A percentile compares a stretch with the other conserved stretches of the same genome.
Evolutionary conservation across 31 red algal species (phyloP).

Genomic region (Porphyra umbilicalis): DNA sequence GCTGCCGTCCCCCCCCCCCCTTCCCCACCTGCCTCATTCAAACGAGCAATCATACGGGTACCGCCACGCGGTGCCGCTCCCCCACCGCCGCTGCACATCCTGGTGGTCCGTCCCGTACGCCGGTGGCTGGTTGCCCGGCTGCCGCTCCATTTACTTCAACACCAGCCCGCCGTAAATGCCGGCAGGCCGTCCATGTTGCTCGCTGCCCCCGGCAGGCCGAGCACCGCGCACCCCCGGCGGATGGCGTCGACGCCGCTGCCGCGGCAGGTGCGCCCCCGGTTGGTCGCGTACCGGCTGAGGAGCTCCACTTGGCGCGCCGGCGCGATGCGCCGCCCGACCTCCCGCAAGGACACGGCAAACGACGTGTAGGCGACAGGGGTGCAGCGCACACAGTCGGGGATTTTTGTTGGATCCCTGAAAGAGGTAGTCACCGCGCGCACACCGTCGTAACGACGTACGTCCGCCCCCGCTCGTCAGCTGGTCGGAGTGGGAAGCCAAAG

Average conservation of each 20-base stretch:
- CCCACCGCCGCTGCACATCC: constrained; percentile 12
- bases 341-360: constrained; percentile 28
- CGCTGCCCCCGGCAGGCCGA: constrained; percentile 23
- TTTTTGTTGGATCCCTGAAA: too few relatives aligned
- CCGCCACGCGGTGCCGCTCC: constrained; percentile 34
- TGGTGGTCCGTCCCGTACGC: constrained; percentile 23
- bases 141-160: constrained; percentile 15
- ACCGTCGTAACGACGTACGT: too few relatives aligned
- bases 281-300: constrained; percentile 17
- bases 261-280: constrained; percentile 37
- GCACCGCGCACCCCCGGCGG: constrained; percentile 11
- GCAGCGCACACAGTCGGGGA: constrained; percentile 16
- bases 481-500: too few relatives aligned
- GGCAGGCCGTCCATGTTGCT: constrained; percentile 40
- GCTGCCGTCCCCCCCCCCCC: too few relatives aligned
- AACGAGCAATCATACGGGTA: too few relatives aligned
- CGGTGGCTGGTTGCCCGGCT: constrained; percentile 37
- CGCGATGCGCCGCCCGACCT: too few relatives aligned
- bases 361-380: constrained; percentile 41
- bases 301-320: constrained; percentile 14
- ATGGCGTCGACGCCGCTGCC: constrained; percentile 30
- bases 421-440: too few relatives aligned
- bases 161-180: constrained; percentile 33
- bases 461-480: too few relatives aligned
- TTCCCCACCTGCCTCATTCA: too few relatives aligned